Base-by-base conservation (phyloP, 2,329 filamentous ascomycete genomes). In the Fusarium sp. region DNA sequence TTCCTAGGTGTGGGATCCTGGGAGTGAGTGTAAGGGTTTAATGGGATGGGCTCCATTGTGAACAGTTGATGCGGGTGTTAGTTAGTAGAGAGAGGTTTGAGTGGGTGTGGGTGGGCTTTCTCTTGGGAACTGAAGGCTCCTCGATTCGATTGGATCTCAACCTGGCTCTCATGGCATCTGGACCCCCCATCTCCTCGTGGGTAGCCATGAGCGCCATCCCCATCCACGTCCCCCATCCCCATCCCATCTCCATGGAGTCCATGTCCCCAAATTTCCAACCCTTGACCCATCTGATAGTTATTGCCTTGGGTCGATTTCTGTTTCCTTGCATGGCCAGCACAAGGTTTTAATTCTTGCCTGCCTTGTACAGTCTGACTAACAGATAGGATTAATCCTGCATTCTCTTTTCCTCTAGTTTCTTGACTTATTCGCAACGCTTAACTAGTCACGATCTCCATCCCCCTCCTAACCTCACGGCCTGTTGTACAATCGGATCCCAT, bases 241-340 rank as follows among this genome's bases (percentile, higher is more conserved):
- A 68, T 68, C 42, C 48, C 60, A 69, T 69, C 66, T 63, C 66
- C 61, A 69, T 69, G 66, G 42, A 52, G 31, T 60, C 61, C 53
- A 66, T 60, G 54, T 44, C 53, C 53, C 62, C 61, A 65, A 65
- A 65, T 66, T 66, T 69, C 62, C 62, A 69, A 69, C 53, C 66
- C 66, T 63, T 56, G 58, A 61, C 52, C 52, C 57, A 49, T 64
- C 51, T 63, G 49, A 69, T 66, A 60, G 44, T 53, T 54, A 67
- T 63, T 39, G 50, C 44, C 45, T 57, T 14, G 42, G 54, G 36
- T 18, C 22, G n/a, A 20, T 44, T 66, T 68, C 48, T 58, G 61
- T 58, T 67, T 69, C 49, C 48, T 55, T 67, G 66, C 52, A 63
- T 49, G 40, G 60, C 65, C 36, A 68, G 65, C 52, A 59, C 51